These are phyloP conservation scores for Penicillium robsamsonii DNA, from an alignment of 495 filamentous ascomycete species.

Conservation along the genomic window DNA sequence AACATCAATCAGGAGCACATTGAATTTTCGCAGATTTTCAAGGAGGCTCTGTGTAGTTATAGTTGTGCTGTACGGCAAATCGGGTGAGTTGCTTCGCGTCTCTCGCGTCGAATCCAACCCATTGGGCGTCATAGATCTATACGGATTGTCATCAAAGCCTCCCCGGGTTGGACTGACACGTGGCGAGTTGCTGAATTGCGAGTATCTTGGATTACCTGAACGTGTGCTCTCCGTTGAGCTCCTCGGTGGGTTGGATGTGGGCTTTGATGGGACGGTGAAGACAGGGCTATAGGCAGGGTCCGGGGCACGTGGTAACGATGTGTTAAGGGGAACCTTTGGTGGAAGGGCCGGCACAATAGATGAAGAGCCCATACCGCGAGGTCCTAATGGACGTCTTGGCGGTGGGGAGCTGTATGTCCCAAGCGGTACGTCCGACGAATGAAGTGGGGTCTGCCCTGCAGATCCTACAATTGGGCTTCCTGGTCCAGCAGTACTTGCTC, in stretches of 20 bases:
- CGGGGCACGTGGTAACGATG: conserved; percentile 70
- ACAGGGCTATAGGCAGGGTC: conserved; percentile 83
- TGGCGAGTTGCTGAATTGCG: conserved; percentile 39
- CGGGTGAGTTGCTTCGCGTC: conserved; percentile 39
- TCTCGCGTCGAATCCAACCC: conserved; percentile 34
- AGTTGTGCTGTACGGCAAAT: conserved; percentile 58
- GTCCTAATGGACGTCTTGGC: conserved; percentile 46
- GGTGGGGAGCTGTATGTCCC: conserved; percentile 25
- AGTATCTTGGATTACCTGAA: conserved; percentile 37
- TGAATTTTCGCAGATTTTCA: conserved; percentile 59
- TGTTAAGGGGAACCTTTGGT: conserved; percentile 56
- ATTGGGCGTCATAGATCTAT: conserved; percentile 46
- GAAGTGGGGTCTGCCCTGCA: conserved; percentile 31
- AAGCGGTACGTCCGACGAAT: conserved; percentile 23
- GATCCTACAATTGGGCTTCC: conserved; percentile 33
- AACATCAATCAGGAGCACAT: conserved; percentile 81
- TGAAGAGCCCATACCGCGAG: conserved; percentile 55
- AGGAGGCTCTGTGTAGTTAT: conserved; percentile 66
- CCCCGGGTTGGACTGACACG: conserved; percentile 38
- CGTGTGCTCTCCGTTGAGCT: conserved; percentile 45
- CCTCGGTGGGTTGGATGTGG: conserved; percentile 49
- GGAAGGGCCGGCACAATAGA: conserved; percentile 45
- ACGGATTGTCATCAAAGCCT: conserved; percentile 41
- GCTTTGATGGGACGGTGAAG: conserved; percentile 42
- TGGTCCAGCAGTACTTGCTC: conserved; percentile 20